Evolutionary conservation across 106 monocot genomes (phyloP).

Genomic region (Phalaenopsis equestris): DNA sequence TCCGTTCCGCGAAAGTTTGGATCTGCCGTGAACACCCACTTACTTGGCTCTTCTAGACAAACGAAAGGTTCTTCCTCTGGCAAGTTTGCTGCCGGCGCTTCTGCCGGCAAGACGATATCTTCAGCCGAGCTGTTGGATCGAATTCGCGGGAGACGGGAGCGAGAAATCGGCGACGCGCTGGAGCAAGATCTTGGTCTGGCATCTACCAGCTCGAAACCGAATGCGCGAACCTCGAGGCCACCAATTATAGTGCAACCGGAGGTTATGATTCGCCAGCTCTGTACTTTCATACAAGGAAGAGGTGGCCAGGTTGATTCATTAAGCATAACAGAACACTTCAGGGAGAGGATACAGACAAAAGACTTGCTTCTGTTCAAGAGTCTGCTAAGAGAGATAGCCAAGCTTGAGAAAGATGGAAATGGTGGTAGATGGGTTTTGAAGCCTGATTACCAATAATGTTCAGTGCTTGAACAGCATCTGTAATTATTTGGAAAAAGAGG

Average conservation of each 20-base stretch:
- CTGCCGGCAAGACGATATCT: slow-evolving; percentile 51
- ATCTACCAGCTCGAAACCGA: slow-evolving; percentile 16
- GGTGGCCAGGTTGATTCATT: slow-evolving; percentile 56
- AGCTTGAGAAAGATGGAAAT: slow-evolving; percentile 33
- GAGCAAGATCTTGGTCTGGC: slow-evolving; percentile 36
- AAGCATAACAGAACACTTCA: slow-evolving; percentile 70
- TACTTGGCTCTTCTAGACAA: slow-evolving; percentile 16
- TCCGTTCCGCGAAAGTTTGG: slow-evolving; percentile 61
- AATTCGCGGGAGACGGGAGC: slow-evolving; percentile 51
- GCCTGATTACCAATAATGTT: slow-evolving; percentile 24
- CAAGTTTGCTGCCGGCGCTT: slow-evolving; percentile 40
- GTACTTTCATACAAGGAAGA: slow-evolving; percentile 68
- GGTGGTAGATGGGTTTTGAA: slow-evolving; percentile 77
- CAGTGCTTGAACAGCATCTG: no score
- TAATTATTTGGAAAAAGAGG: no score
- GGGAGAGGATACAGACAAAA: slow-evolving; percentile 46
- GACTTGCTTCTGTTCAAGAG: slow-evolving; percentile 67
- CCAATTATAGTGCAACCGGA: slow-evolving; percentile 54
- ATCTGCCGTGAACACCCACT: slow-evolving; percentile 32
- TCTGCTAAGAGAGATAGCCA: slow-evolving; percentile 85
- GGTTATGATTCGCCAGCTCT: slow-evolving; percentile 73
- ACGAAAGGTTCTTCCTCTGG: slow-evolving; percentile 15
- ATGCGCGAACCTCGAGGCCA: slow-evolving; percentile 9
- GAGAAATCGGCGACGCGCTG: slow-evolving; percentile 47
- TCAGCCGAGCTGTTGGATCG: slow-evolving; percentile 69